Conservation (phyloP, 352 stramenopile genomes). For the Phytopythium boreale region DNA sequence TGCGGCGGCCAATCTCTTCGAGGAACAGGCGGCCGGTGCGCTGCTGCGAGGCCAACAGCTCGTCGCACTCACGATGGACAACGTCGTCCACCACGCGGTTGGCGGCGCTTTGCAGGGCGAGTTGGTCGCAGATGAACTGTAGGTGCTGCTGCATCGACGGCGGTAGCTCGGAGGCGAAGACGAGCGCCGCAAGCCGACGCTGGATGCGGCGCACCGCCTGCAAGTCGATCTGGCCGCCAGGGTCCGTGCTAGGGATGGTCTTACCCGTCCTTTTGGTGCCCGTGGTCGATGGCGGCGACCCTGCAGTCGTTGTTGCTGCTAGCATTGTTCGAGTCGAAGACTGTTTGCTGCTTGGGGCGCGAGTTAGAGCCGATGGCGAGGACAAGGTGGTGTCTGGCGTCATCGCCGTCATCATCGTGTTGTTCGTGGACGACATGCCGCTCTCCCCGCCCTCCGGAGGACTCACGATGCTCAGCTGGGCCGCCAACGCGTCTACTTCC, state of each 20-base stretch:
- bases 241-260: background rate
- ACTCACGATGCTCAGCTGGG: constrained; percentile 48
- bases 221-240: constrained; percentile 38
- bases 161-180: constrained; percentile 70
- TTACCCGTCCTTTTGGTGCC: background rate
- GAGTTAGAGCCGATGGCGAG: background rate
- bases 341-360: background rate
- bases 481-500: constrained; percentile 48
- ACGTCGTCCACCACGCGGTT: constrained; percentile 74
- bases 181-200: constrained; percentile 65
- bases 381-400: background rate
- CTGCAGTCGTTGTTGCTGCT: background rate
- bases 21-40: constrained; percentile 55
- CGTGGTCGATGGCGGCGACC: background rate
- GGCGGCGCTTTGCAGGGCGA: constrained; percentile 54
- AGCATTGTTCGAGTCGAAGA: background rate
- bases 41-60: constrained; percentile 35
- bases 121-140: constrained; percentile 38
- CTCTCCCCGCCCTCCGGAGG: too few species aligned
- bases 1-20: constrained; percentile 45
- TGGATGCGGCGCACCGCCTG: constrained; percentile 80
- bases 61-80: constrained; percentile 48
- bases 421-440: constrained; percentile 7
- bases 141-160: constrained; percentile 49
- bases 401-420: background rate